Percentiles rank a stretch among this genome's conserved stretches.
Evolutionary conservation across 23 red algal species (phyloP).

Genomic region (Pyropia haitanensis): DNA sequence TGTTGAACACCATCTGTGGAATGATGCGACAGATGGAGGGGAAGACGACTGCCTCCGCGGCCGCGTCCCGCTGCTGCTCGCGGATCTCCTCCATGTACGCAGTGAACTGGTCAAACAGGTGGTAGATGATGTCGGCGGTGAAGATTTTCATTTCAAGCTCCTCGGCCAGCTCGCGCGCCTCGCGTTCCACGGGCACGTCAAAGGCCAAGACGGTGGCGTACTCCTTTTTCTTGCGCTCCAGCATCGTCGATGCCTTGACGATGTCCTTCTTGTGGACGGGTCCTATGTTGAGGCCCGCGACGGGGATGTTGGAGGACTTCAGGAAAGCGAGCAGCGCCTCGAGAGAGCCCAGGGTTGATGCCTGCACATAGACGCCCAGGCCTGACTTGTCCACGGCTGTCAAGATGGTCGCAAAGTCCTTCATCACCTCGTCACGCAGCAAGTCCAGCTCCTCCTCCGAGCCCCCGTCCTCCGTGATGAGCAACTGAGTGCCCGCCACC

Average conservation of each 20-base stretch:
- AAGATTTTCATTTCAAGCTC: slow-evolving; percentile 90
- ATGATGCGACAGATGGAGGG: slow-evolving; percentile 67
- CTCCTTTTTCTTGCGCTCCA: slow-evolving; percentile 75
- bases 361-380: slow-evolving; percentile 94
- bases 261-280: slow-evolving; percentile 96
- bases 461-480: slow-evolving; percentile 57
- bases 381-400: slow-evolving; percentile 81
- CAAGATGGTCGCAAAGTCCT: slow-evolving; percentile 79
- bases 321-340: slow-evolving; percentile 95
- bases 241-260: slow-evolving; percentile 78
- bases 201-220: slow-evolving; percentile 96
- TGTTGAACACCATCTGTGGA: slow-evolving; percentile 92
- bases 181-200: slow-evolving; percentile 92
- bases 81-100: slow-evolving; percentile 83
- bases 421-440: slow-evolving; percentile 98
- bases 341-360: slow-evolving; percentile 90
- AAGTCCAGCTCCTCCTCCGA: slow-evolving; percentile 83
- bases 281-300: slow-evolving; percentile 96
- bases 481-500: slow-evolving; percentile 90
- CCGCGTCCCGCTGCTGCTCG: slow-evolving; percentile 47
- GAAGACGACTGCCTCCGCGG: slow-evolving; percentile 75
- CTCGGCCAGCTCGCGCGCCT: slow-evolving; percentile 84
- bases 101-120: slow-evolving; percentile 96
- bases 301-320: slow-evolving; percentile 75
- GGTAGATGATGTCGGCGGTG: slow-evolving; percentile 99